phyloP scores from a whole-genome alignment of 2,329 filamentous ascomycete species.

The Penicillium verrucosum region DNA sequence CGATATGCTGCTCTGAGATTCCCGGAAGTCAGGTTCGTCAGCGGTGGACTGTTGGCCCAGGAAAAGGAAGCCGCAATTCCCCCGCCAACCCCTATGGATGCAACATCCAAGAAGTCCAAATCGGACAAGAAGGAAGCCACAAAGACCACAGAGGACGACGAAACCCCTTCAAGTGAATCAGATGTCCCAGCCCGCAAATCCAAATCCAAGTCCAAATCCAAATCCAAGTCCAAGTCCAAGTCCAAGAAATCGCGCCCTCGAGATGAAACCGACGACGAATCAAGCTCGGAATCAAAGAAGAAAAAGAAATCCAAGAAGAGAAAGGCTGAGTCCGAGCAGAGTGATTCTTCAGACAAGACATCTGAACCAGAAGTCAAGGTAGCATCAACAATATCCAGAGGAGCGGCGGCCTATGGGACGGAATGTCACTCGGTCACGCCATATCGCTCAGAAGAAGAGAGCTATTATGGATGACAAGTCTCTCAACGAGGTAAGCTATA shows the following conservation, averaged over 20 bases:
- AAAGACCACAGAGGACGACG: constrained; percentile 2
- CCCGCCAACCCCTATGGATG: constrained; percentile 47
- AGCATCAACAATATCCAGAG: constrained; percentile 49
- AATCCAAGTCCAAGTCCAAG: constrained; percentile 23
- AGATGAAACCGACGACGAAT: constrained; percentile 19
- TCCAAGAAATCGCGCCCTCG: constrained; percentile 20
- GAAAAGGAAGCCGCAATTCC: constrained; percentile 41
- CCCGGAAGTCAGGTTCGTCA: constrained; percentile 80
- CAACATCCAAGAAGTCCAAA: constrained; percentile 49
- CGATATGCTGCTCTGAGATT: constrained; percentile 72
- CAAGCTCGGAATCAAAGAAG: constrained; percentile 26
- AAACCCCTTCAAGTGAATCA: constrained; percentile 12
- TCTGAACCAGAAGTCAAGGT: background rate
- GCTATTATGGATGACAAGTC: constrained; percentile 78
- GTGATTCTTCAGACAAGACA: constrained; percentile 25
- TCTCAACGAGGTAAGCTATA: constrained; percentile 70
- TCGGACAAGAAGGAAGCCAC: constrained; percentile 12
- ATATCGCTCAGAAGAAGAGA: constrained; percentile 84
- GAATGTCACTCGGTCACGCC: constrained; percentile 72
- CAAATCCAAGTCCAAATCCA: constrained; percentile 16
- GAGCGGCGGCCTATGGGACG: constrained; percentile 54
- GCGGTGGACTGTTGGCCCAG: constrained; percentile 69
- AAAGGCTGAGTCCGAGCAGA: constrained; percentile 31
- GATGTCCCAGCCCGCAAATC: constrained; percentile 9
- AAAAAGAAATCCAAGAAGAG: constrained; percentile 36